Evolutionary conservation across 2,329 filamentous ascomycete species (phyloP), one percentile per base, ranked within the genome.

Genomic region (Nannizzia gypsea): DNA sequence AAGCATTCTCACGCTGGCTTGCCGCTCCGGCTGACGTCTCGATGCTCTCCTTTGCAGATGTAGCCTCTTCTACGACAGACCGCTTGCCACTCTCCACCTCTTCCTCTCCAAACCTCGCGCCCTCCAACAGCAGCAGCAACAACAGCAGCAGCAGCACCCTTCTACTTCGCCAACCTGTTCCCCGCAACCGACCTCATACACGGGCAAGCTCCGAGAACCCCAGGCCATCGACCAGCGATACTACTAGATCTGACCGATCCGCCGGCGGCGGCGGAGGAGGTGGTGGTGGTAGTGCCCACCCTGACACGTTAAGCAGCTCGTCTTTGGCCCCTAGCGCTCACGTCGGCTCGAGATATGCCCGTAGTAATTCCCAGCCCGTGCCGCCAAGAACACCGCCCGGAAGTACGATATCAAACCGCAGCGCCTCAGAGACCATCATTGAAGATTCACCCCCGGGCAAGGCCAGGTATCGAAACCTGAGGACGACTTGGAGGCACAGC

Each of bases 171-270:
- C 69, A 77, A 50, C 81, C 83, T 64, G 68, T 73, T 60, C 70
- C 74, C 59, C 77, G 59, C 77, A 82, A 65, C 81, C 83, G 55
- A 83, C 67, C 85, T 79, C 74, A 87, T 84, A 87, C 72, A 68
- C 83, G 86, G 65, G 83, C 86, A 59, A 88, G 84, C 73, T 89
- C 86, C 59, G 86, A 89, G 70, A 56, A 72, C 82, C 52, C 73
- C 83, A 60, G 81, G 80, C 63, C 81, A 79, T 60, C 79, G n/a
- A 28, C 60, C 11, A 40, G 52, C 50, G 56, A 58, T 56, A 46
- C 62, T 28, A 55, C 55, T 20, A 34, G 58, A 34, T 44, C 58
- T 38, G 59, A 65, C 57, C 52, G 28, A 40, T 50, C 34, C 60
- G 62, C 58, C 57, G 57, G 57, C 57, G 62, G 55, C 52, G 50